Evolutionary conservation across 805 yeast genomes (phyloP).

Genomic region (Clavispora asparagi): DNA sequence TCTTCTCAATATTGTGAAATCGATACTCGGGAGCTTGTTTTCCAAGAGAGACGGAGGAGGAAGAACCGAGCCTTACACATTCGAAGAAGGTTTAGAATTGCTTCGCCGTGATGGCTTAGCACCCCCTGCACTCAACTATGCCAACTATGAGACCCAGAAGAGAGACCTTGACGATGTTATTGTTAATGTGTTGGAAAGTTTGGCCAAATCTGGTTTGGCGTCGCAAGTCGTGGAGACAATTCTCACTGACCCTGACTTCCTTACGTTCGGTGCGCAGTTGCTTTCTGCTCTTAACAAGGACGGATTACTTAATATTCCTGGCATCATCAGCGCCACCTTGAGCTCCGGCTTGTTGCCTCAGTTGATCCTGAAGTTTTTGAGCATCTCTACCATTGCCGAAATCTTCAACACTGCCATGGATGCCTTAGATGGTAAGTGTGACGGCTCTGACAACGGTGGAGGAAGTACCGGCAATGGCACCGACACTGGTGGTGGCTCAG

Average conservation of each 20-base stretch:
- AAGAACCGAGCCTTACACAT: conserved; percentile 2
- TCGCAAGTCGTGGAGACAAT: conserved; percentile 33
- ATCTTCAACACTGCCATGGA: conserved; percentile 34
- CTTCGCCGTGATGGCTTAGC: conserved; percentile 12
- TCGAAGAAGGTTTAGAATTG: conserved; percentile 11
- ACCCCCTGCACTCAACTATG: not conserved
- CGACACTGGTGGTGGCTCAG: not conserved
- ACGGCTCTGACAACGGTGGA: not conserved
- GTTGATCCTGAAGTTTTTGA: conserved; percentile 30
- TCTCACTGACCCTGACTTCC: conserved; percentile 31
- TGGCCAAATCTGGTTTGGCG: conserved; percentile 39
- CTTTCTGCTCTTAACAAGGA: conserved; percentile 24
- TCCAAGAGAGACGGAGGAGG: not conserved
- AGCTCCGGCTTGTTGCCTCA: conserved; percentile 28
- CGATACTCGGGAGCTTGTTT: conserved; percentile 21
- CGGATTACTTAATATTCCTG: conserved; percentile 24
- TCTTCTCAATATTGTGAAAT: conserved; percentile 27
- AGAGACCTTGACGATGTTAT: conserved; percentile 26
- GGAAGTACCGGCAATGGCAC: not conserved
- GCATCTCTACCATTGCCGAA: conserved; percentile 27
- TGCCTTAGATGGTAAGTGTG: conserved; percentile 29
- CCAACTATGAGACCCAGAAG: conserved; percentile 7
- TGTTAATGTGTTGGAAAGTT: conserved; percentile 34
- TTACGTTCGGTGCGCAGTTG: conserved; percentile 33
- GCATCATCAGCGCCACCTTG: conserved; percentile 27